Conservation (phyloP, 2,329 filamentous ascomycete species). For the Calonectria pauciramosa region DNA sequence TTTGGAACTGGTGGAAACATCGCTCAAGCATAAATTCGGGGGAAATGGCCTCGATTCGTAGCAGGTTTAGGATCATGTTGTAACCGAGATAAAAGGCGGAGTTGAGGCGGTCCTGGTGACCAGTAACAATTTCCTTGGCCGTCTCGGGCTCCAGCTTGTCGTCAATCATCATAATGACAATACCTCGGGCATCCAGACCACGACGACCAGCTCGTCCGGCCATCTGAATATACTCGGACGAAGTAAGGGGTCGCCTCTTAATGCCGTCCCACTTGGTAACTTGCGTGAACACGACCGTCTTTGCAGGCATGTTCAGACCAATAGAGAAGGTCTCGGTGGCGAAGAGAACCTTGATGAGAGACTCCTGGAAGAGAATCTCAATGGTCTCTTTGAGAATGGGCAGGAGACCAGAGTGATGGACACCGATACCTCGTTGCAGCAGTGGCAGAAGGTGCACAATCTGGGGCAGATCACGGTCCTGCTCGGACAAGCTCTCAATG, state of each 20-base stretch:
- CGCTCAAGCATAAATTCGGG: conserved; percentile 99
- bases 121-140: conserved; percentile 96
- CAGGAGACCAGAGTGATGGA: conserved; percentile 95
- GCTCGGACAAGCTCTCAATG: conserved; percentile 91
- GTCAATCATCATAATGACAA: conserved; percentile 99
- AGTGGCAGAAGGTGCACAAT: conserved; percentile 92
- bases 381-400: conserved; percentile 99
- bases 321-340: conserved; percentile 99
- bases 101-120: conserved; percentile 96
- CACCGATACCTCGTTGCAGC: conserved; percentile 90
- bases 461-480: conserved; percentile 89
- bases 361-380: conserved; percentile 98
- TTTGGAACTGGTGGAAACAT: conserved; percentile 99
- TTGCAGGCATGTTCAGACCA: conserved; percentile 98
- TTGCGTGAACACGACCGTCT: conserved; percentile 98
- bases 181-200: conserved; percentile 96
- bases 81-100: conserved; percentile 98
- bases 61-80: conserved; percentile 98
- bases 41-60: conserved; percentile 98
- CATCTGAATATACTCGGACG: conserved; percentile 99
- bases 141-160: conserved; percentile 94
- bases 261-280: conserved; percentile 95
- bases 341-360: conserved; percentile 96
- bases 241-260: conserved; percentile 84
- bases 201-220: conserved; percentile 95